phyloP scores from a whole-genome alignment of 1,139 yeast species.

The Geotrichum candidum region DNA sequence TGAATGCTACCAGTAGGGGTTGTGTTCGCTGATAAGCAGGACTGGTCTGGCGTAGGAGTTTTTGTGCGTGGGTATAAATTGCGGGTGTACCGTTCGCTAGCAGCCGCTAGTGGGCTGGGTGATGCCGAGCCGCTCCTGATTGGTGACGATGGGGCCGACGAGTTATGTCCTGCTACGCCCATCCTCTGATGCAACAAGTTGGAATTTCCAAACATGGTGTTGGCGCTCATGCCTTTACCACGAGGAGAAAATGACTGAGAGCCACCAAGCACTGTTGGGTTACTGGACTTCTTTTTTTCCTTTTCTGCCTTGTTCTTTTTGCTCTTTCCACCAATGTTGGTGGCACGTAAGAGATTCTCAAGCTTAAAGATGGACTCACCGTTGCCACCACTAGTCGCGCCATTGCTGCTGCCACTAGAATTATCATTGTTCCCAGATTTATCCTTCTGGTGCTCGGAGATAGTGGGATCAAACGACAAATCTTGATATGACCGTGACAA shows the following conservation, averaged over 20 bases:
- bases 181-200: neutral
- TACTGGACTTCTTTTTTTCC: conserved; percentile 1
- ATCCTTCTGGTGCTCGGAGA: neutral
- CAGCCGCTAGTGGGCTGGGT: neutral
- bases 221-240: neutral
- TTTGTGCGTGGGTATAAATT: neutral
- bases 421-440: neutral
- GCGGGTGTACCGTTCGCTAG: neutral
- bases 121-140: neutral
- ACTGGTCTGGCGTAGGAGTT: neutral
- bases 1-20: neutral
- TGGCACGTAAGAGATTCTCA: conserved; percentile 15
- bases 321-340: conserved; percentile 17
- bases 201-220: conserved; percentile 2
- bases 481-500: neutral
- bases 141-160: conserved; percentile 2
- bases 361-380: conserved; percentile 15
- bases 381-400: neutral
- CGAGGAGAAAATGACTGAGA: conserved; percentile 5
- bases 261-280: neutral
- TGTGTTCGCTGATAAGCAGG: neutral
- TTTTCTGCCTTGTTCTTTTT: conserved; percentile 14
- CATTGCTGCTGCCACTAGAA: neutral
- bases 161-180: neutral
- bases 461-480: neutral